Evolutionary conservation across 2,329 filamentous ascomycete species (phyloP), one percentile per base, ranked within the genome.

Genomic region (Lachnellula hyalina): DNA sequence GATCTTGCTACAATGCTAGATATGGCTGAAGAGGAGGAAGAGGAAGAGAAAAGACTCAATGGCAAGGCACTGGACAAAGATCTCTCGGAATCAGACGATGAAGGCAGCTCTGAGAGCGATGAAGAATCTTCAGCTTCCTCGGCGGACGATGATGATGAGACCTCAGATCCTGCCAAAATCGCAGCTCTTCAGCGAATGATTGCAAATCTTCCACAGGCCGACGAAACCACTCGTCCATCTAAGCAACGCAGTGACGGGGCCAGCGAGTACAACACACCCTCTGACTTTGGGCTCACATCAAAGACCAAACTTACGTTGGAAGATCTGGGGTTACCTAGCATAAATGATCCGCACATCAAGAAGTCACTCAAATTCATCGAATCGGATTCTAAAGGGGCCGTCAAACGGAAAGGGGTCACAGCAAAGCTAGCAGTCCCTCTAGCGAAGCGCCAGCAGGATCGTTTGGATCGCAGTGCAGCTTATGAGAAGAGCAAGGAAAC

Each of bases 401-500:
- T 75, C 71, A 75, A 83, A 47, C 59, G 75, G 61, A 83, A 52
- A 47, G 80, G 81, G 15, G 75, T 82, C 36, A 75, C 79, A 25
- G 82, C 85, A 52, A 95, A 90, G 71, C 79, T 97, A 4, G 85
- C 87, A 32, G 88, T 92, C 2, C 92, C 93, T 14, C 78, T 96
- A 5, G 84, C 90, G 1, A 91, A 89, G 68, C 82, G 92, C 57
- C 88, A 96, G 64, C 93, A 97, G 71, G 91, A 92, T 68, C 84
- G 85, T 49, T 73, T 96, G 15, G 87, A 96, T 66, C 89, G 94
- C 50, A 77, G 78, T 51, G 90, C 85, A 23, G 94, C 94, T 2
- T 95, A 92, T 64, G 84, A 91, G 36, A 92, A 96, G 76, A 92
- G 90, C 49, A 96, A 95, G 66, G 87, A 96, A 71, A 93, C 91